Base-by-base conservation (phyloP, 2,329 filamentous ascomycete genomes). In the Botrytis sinoallii region DNA sequence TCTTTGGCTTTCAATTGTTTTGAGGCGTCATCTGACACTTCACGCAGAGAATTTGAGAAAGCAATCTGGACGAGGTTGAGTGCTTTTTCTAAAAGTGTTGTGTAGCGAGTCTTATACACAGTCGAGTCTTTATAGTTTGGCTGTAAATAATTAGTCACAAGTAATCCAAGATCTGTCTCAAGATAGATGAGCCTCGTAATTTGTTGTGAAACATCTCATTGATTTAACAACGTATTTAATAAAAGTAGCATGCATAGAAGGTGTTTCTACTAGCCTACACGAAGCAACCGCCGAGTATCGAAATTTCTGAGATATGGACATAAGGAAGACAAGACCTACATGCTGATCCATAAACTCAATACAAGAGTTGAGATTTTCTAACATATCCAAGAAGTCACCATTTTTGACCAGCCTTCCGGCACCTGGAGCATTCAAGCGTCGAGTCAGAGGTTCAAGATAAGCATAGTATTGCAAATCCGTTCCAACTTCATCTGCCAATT, bases 391-490 rank as follows among this genome's bases (percentile, higher is more conserved):
- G 80, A 98, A 98, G 63, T 93, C 92, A 69, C 92, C 90, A 73
- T 92, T 91, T 64, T 95, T 92, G 25, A 98, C 95, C 72, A 97
- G 86, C 73, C 92, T 94, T 67, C 93, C 91, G 32, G 95, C 95
- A 1, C 95, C 94, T 0, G 96, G 95, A 0, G 95, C 95, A 84
- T 98, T 98, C 74, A 99, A 88, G 22, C 94, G 89, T 72, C 95
- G 89, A 0, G 94, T 97, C 75, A 95, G 94, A 65, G 92, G 94
- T 76, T 99, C 96, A 9, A 99, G 87, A 80, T 97, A 98, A 32
- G 92, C 90, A 82, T 99, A 99, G 83, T 97, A 98, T 80, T 95
- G 91, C n/a, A 98, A 85, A 78, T 98, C 97, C 38, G 93, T 92
- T 40, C 93, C 92, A 73, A 99, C 92, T 74, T 94, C 91, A 77